Evolutionary conservation across 225 moss, liverwort and hornwort genomes (phyloP).

Genomic region (Asterella californica): DNA sequence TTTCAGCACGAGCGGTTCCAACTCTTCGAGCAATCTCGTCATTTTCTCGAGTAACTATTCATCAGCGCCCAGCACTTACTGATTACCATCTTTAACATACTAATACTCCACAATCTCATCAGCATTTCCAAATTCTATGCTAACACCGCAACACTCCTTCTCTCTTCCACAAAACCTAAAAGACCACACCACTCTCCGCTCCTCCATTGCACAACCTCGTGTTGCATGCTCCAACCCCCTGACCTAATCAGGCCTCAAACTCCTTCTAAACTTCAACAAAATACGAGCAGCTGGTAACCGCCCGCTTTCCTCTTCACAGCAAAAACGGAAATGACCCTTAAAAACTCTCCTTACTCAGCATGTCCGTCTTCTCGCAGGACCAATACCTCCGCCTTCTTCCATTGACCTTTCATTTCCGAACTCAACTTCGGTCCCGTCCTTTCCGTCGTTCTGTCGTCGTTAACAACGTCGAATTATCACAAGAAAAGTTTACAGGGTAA

Average conservation of each 20-base stretch:
- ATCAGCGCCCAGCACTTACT: not conserved
- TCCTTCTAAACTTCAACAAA: not conserved
- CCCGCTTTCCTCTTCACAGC: not conserved
- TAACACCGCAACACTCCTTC: not conserved
- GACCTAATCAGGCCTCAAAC: not conserved
- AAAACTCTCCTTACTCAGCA: not conserved
- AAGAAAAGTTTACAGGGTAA: not conserved
- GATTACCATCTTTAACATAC: not conserved
- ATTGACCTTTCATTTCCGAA: constrained; percentile 2
- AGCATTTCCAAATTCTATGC: not conserved
- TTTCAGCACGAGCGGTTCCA: not conserved
- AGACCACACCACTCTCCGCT: not conserved
- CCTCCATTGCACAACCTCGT: not conserved
- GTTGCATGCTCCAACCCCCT: not conserved
- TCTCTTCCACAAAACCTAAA: not conserved
- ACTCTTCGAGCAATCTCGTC: not conserved
- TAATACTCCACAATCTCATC: not conserved
- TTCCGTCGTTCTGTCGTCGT: not conserved
- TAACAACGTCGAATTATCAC: not conserved
- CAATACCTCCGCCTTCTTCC: not conserved
- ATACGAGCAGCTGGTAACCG: not conserved
- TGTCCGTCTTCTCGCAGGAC: not conserved
- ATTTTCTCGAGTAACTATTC: not conserved
- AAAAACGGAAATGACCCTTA: not conserved
- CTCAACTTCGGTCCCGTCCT: not conserved